Percentiles rank a stretch among this genome's conserved stretches.
phyloP scores from a whole-genome alignment of 257 asterid species.

The Penstemon davidsonii region DNA sequence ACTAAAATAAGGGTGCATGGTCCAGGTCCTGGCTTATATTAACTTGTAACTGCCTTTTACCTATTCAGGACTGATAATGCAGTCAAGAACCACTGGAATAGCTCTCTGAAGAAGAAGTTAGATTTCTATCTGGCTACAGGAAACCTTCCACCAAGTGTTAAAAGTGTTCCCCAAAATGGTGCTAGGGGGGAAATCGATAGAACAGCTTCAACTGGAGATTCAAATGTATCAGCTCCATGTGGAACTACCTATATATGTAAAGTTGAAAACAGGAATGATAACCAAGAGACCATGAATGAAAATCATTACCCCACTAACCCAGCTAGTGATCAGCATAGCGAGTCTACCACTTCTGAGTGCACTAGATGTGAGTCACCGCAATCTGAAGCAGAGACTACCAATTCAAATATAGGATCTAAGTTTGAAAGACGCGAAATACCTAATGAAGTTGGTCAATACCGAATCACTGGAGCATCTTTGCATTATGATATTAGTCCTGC shows the following conservation, averaged over 20 bases:
- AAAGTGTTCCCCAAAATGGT: constrained; percentile 45
- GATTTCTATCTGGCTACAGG: constrained; percentile 90
- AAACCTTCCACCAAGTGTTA: constrained; percentile 73
- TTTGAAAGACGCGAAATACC: constrained; percentile 29
- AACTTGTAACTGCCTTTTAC: constrained; percentile 24
- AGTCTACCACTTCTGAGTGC: constrained; percentile 39
- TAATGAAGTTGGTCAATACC: constrained; percentile 40
- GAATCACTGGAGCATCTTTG: constrained; percentile 36
- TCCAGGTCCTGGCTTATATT: constrained; percentile 5
- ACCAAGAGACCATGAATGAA: constrained; percentile 32
- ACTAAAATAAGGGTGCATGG: not conserved
- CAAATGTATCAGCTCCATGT: constrained; percentile 41
- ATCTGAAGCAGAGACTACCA: constrained; percentile 39
- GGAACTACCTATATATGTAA: constrained; percentile 42
- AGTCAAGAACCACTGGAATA: constrained; percentile 99
- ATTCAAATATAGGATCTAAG: constrained; percentile 33
- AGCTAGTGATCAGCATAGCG: constrained; percentile 33
- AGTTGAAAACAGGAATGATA: constrained; percentile 46
- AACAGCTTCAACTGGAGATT: constrained; percentile 39
- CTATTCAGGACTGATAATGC: constrained; percentile 92
- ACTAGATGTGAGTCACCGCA: constrained; percentile 35
- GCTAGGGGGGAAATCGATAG: constrained; percentile 44
- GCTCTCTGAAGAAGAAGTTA: constrained; percentile 91
- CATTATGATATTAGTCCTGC: constrained; percentile 41
- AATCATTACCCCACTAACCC: constrained; percentile 35